Percentiles rank a stretch among this genome's conserved stretches.
These are phyloP conservation scores for Blastocladiella emersonii DNA, from an alignment of 371 early-diverging fungal genomes.

Conservation along the genomic window DNA sequence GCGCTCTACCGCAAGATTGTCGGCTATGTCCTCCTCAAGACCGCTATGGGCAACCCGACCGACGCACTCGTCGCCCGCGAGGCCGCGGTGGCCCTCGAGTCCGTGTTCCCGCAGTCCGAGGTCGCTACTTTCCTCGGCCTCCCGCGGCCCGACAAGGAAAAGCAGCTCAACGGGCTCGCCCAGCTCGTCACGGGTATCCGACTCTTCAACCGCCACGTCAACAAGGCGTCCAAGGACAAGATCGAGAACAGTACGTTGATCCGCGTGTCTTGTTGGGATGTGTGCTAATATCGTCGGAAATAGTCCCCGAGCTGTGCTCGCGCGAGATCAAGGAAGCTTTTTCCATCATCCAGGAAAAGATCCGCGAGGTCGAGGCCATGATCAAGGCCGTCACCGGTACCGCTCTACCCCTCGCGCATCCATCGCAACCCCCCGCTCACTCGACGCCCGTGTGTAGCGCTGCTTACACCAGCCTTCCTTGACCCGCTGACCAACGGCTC, in stretches of 20 bases:
- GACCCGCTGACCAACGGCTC: not conserved
- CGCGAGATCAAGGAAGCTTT: constrained; percentile 20
- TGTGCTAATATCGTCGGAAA: too few species aligned
- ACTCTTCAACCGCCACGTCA: constrained; percentile 35
- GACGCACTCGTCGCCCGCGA: constrained; percentile 37
- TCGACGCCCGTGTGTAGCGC: too few species aligned
- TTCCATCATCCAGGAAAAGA: constrained; percentile 14
- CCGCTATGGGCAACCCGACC: constrained; percentile 27
- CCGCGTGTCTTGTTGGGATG: too few species aligned
- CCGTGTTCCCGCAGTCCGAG: constrained; percentile 39
- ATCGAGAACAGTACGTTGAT: constrained; percentile 2
- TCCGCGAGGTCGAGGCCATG: constrained; percentile 17
- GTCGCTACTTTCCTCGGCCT: constrained; percentile 29
- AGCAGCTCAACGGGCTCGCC: constrained; percentile 32
- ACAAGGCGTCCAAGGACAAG: constrained; percentile 18
- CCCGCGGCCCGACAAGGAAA: constrained; percentile 29
- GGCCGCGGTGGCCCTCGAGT: constrained; percentile 38
- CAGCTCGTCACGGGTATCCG: constrained; percentile 38
- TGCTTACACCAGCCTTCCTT: not conserved
- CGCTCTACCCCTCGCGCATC: too few species aligned
- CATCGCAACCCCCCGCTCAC: too few species aligned
- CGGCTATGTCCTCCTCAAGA: constrained; percentile 26
- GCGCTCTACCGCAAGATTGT: constrained; percentile 35
- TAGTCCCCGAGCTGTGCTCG: constrained; percentile 27
- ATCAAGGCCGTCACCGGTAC: constrained; percentile 23